These are phyloP conservation scores for Arachnomyces sp. DNA, from an alignment of 2,329 filamentous ascomycete species.

Conservation along the genomic window DNA sequence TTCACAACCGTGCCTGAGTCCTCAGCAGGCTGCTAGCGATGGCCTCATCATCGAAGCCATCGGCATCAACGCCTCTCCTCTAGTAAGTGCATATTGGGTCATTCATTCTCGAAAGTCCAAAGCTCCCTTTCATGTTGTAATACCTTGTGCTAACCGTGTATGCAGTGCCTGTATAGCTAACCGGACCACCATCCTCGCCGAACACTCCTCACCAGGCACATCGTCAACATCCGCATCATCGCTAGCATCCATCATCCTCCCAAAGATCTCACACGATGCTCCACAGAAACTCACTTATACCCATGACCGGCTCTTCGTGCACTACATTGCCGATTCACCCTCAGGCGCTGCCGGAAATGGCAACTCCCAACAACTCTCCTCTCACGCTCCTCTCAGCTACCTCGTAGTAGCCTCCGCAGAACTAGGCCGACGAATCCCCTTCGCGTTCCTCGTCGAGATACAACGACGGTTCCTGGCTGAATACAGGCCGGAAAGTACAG, in stretches of 20 bases:
- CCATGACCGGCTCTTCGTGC: slow-evolving; percentile 84
- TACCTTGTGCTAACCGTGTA: slow-evolving; percentile 8
- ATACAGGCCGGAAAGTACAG: slow-evolving; percentile 58
- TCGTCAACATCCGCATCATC: slow-evolving; percentile 79
- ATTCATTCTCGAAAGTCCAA: neutral
- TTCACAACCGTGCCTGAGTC: too few species aligned
- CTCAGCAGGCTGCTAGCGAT: slow-evolving; percentile 36
- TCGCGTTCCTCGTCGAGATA: slow-evolving; percentile 85
- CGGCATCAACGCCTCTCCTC: slow-evolving; percentile 56
- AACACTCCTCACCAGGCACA: slow-evolving; percentile 81
- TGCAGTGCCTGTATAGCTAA: slow-evolving; percentile 85
- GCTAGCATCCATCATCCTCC: slow-evolving; percentile 87
- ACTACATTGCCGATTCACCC: slow-evolving; percentile 84
- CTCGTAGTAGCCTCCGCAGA: slow-evolving; percentile 77
- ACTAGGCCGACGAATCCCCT: slow-evolving; percentile 80
- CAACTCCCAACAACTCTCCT: slow-evolving; percentile 39
- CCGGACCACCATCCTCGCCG: slow-evolving; percentile 83
- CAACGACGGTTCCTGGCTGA: slow-evolving; percentile 75
- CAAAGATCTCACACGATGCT: slow-evolving; percentile 76
- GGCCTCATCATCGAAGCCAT: slow-evolving; percentile 62
- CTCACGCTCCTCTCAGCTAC: slow-evolving; percentile 79
- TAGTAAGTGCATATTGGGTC: slow-evolving; percentile 49
- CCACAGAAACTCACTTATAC: slow-evolving; percentile 91
- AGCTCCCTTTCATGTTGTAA: neutral
- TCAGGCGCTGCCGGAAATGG: slow-evolving; percentile 47